phyloP scores from a whole-genome alignment of 768 basidiomycete genomes.

The Gymnopilus junonius region DNA sequence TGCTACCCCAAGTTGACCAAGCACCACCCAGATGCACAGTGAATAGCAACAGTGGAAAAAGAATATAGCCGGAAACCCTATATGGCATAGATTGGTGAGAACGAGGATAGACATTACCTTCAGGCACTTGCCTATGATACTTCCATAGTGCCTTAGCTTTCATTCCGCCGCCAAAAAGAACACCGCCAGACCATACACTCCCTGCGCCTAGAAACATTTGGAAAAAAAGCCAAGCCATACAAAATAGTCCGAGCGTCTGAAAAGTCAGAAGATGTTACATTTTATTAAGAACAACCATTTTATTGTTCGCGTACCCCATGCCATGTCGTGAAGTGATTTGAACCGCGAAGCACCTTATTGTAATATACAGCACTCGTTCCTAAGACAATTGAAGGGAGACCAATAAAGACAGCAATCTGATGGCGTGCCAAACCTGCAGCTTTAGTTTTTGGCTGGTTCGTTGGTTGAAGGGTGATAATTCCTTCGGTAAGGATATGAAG shows the following conservation, averaged over 20 bases:
- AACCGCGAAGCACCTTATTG: slow-evolving; percentile 57
- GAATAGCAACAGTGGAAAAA: slow-evolving; percentile 62
- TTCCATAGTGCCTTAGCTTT: slow-evolving; percentile 83
- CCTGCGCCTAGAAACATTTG: slow-evolving; percentile 70
- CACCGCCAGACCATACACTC: slow-evolving; percentile 79
- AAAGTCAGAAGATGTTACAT: not conserved
- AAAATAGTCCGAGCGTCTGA: slow-evolving; percentile 67
- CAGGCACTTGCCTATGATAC: slow-evolving; percentile 67
- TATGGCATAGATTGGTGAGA: not conserved
- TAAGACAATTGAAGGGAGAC: slow-evolving; percentile 58
- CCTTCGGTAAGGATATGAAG: slow-evolving; percentile 41
- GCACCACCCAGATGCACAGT: slow-evolving; percentile 74
- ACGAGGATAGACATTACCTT: not conserved
- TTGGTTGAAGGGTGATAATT: slow-evolving; percentile 77
- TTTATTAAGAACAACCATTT: not conserved
- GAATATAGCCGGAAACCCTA: slow-evolving; percentile 71
- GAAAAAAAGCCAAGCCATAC: slow-evolving; percentile 61
- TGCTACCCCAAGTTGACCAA: slow-evolving; percentile 63
- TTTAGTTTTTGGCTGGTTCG: slow-evolving; percentile 67
- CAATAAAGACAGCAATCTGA: slow-evolving; percentile 63
- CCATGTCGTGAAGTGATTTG: slow-evolving; percentile 71
- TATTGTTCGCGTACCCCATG: slow-evolving; percentile 59
- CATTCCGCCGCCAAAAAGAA: slow-evolving; percentile 68
- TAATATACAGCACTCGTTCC: slow-evolving; percentile 67
- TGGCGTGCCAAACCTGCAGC: slow-evolving; percentile 71